Conservation (phyloP, 305 asterid genomes). For the Rubia peregrina region DNA sequence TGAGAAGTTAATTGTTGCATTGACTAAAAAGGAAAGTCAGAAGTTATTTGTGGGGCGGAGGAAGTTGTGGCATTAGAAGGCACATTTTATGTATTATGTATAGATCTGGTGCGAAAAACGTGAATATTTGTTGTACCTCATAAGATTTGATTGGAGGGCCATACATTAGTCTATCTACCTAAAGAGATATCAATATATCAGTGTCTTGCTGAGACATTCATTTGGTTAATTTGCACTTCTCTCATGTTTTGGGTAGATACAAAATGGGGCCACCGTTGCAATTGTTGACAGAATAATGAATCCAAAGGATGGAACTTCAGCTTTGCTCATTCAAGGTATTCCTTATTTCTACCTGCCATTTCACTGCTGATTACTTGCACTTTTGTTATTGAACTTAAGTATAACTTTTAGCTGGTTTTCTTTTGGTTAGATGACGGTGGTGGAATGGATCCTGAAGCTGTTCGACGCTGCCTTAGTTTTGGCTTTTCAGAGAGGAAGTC, state of each 20-base stretch:
- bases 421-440: constrained; percentile 75
- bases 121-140: neutral
- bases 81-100: neutral
- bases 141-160: neutral
- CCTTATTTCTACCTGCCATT: constrained; percentile 17
- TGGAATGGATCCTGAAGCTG: constrained; percentile 84
- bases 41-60: neutral
- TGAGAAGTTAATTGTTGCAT: neutral
- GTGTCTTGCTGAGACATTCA: constrained; percentile 13
- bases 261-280: constrained; percentile 32
- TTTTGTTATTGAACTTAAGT: constrained; percentile 9
- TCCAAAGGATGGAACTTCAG: constrained; percentile 68
- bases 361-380: constrained; percentile 13
- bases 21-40: neutral
- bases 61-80: neutral
- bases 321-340: constrained; percentile 79
- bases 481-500: constrained; percentile 95
- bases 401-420: constrained; percentile 19
- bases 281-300: constrained; percentile 51
- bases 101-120: neutral
- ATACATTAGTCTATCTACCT: neutral
- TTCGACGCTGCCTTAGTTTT: constrained; percentile 81
- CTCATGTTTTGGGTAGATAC: constrained; percentile 44
- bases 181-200: neutral
- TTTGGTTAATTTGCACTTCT: constrained; percentile 25